Percentiles rank a stretch among this genome's conserved stretches.
phyloP scores from a whole-genome alignment of 1,139 yeast species.

The Diutina scorzettiae region DNA sequence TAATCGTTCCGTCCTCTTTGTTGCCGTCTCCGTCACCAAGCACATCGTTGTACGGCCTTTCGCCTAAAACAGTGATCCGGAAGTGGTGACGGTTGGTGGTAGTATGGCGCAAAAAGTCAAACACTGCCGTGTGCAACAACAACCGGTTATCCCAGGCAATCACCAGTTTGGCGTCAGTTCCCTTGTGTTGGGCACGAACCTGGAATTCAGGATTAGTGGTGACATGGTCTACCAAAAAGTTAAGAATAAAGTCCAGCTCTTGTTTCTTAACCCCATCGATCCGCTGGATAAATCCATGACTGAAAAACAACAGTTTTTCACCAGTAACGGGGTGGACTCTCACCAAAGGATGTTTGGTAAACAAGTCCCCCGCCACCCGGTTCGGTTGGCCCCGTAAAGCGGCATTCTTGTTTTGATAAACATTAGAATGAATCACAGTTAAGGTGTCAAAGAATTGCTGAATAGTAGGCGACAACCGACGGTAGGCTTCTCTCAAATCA shows the following conservation, averaged over 20 bases:
- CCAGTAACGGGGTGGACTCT: conserved; percentile 5
- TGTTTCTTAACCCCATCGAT: background rate
- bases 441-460: conserved; percentile 2
- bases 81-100: conserved; percentile 3
- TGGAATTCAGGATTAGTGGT: background rate
- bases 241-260: conserved; percentile 3
- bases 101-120: background rate
- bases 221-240: conserved; percentile 5
- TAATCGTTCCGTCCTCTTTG: background rate
- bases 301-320: conserved; percentile 1
- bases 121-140: conserved; percentile 2
- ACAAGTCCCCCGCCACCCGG: background rate
- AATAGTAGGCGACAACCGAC: background rate
- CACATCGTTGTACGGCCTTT: conserved; percentile 3
- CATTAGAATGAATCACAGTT: background rate
- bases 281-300: background rate
- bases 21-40: conserved; percentile 4
- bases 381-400: conserved; percentile 4
- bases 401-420: conserved; percentile 1
- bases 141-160: conserved; percentile 5
- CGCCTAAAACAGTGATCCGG: conserved; percentile 3
- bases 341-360: conserved; percentile 4
- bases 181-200: conserved; percentile 2
- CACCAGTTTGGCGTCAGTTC: background rate
- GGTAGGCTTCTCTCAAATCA: conserved; percentile 4